Conservation (phyloP, 345 rosid species). For the Linum trigynum region DNA sequence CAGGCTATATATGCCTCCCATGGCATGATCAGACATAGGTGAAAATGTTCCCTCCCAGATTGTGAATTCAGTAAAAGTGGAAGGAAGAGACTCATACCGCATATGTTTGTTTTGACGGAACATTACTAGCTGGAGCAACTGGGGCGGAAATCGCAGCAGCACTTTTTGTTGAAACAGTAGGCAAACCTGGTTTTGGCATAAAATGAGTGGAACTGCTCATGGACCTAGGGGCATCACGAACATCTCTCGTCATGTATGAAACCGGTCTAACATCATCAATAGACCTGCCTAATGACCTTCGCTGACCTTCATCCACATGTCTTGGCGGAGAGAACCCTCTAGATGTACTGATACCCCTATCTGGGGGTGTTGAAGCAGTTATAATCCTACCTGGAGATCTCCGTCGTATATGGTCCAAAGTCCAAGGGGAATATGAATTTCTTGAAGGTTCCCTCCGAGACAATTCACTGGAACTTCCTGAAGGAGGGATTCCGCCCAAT, state of each 20-base stretch:
- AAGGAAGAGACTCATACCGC: slow-evolving; percentile 35
- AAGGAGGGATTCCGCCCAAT: slow-evolving; percentile 35
- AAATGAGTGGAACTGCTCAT: slow-evolving; percentile 34
- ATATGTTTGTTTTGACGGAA: slow-evolving; percentile 40
- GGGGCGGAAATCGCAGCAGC: slow-evolving; percentile 34
- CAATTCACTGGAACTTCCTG: slow-evolving; percentile 46
- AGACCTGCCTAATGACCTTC: slow-evolving; percentile 45
- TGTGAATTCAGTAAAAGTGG: background rate
- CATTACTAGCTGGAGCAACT: slow-evolving; percentile 40
- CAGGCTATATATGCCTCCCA: too few species aligned
- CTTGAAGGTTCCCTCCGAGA: slow-evolving; percentile 39
- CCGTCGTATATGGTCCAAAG: slow-evolving; percentile 49
- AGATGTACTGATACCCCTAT: slow-evolving; percentile 39
- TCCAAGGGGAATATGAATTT: slow-evolving; percentile 55
- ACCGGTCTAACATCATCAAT: slow-evolving; percentile 47
- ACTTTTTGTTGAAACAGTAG: slow-evolving; percentile 47
- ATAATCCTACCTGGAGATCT: slow-evolving; percentile 61
- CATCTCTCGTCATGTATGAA: slow-evolving; percentile 56
- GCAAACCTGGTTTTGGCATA: slow-evolving; percentile 41
- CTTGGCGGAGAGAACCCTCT: slow-evolving; percentile 59
- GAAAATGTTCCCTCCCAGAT: too few species aligned
- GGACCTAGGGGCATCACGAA: slow-evolving; percentile 40
- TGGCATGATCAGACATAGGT: too few species aligned
- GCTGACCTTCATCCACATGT: slow-evolving; percentile 33
- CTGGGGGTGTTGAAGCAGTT: slow-evolving; percentile 50